Evolutionary conservation across 768 basidiomycete species (phyloP).

Genomic region (Psilocybe tampanensis): DNA sequence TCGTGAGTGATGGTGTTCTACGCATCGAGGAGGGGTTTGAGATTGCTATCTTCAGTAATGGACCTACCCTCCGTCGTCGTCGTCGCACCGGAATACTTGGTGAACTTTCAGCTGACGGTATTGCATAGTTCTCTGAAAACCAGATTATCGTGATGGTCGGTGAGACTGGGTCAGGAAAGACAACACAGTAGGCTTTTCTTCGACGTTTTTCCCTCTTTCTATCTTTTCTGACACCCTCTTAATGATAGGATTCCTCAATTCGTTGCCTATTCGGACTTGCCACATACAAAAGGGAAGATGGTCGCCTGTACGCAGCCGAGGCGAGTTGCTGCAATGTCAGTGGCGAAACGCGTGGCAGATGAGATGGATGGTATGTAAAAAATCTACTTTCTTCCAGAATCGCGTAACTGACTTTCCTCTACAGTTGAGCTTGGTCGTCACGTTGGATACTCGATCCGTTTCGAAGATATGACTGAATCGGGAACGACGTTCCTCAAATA

Average conservation of each 20-base stretch:
- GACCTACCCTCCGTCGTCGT: conserved; percentile 33
- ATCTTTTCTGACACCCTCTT: conserved; percentile 13
- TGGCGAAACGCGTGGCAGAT: conserved; percentile 97
- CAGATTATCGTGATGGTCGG: conserved; percentile 92
- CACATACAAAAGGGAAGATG: conserved; percentile 86
- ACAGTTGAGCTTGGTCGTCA: conserved; percentile 90
- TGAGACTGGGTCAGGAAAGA: conserved; percentile 98
- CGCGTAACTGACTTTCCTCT: conserved; percentile 5
- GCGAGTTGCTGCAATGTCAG: conserved; percentile 96
- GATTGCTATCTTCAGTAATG: conserved; percentile 45
- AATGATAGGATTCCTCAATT: conserved; percentile 89
- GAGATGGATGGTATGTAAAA: conserved; percentile 92
- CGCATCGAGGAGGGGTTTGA: conserved; percentile 44
- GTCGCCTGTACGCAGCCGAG: conserved; percentile 97
- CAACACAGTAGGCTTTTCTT: conserved; percentile 61
- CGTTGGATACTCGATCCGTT: conserved; percentile 97
- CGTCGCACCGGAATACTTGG: conserved; percentile 24
- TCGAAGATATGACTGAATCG: conserved; percentile 93
- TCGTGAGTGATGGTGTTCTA: conserved; percentile 57
- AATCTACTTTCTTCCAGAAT: not conserved
- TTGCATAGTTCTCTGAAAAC: conserved; percentile 69
- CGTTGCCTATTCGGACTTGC: conserved; percentile 90
- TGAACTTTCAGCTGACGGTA: conserved; percentile 18
- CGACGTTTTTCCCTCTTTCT: not conserved
- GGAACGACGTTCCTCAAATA: conserved; percentile 97